Evolutionary conservation across 768 basidiomycete genomes (phyloP), one percentile per base, ranked within the genome.

Genomic region (Lactarius hengduanensis): DNA sequence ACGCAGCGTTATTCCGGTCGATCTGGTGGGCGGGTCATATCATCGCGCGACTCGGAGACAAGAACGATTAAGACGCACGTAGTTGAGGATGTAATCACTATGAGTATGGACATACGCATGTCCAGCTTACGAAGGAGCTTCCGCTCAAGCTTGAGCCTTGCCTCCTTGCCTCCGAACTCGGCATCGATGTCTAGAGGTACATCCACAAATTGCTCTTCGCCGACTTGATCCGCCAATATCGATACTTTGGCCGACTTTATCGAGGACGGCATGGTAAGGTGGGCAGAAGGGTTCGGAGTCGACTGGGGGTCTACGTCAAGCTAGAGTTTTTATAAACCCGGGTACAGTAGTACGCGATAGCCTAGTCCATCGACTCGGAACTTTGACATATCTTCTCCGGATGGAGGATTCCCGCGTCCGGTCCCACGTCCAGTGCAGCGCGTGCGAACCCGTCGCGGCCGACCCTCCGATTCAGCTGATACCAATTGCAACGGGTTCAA

Each of bases 1-100:
- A 89, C 87, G 83, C 78, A 40, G 81, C 87, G 71, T 90, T 90
- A 71, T 90, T 91, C 40, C 90, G 81, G 73, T 91, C 90, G 63
- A 91, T 83, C 83, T 89, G 72, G 15, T 36, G 32, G 53, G 38
- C 36, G 53, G 10, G 66, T 28, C 62, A 30, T 41, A 22, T 59
- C 20, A 7, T 36, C 26, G 26, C 68, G 22, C 53, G 15, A 30
- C 30, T 30, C 30, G 30, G 30, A 43, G 56, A 32, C n/a, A n/a
- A 56, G 6, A 40, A 62, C 15, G 16, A 30, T 8, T 4, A 41
- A 57, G 41, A 34, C 80, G 68, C 66, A 81, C 80, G 65, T 79
- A 81, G 74, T 82, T 83, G 63, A 83, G 74, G 65, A 82, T 79
- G 65, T 83, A 83, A 82, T 76, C 45, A 81, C 69, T 47, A 82